phyloP scores from a whole-genome alignment of 2,329 filamentous ascomycete species.

The Ilyonectria destructans region DNA sequence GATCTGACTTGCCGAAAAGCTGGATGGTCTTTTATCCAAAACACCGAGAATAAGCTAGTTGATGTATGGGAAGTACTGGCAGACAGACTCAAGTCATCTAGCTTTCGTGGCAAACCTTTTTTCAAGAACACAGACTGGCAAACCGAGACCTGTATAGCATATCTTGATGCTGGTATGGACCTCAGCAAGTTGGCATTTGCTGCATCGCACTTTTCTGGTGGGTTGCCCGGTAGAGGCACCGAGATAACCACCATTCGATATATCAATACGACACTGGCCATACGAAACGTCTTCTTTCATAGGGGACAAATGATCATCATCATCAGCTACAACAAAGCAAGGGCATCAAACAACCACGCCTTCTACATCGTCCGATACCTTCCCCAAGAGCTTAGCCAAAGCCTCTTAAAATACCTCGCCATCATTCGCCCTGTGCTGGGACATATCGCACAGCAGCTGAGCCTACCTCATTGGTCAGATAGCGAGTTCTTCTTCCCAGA shows the following conservation, averaged over 20 bases:
- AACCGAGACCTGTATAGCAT: slow-evolving; percentile 2
- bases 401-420: slow-evolving; percentile 4
- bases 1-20: slow-evolving; percentile 14
- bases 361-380: slow-evolving; percentile 18
- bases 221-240: too few relatives aligned
- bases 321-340: slow-evolving; percentile 8
- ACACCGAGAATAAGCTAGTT: slow-evolving; percentile 10
- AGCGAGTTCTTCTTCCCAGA: not conserved
- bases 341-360: slow-evolving; percentile 10
- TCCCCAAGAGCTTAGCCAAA: not conserved
- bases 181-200: not conserved
- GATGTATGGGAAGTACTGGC: not conserved
- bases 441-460: not conserved
- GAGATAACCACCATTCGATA: slow-evolving; percentile 7
- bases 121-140: not conserved
- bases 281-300: slow-evolving; percentile 15
- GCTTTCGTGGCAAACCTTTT: slow-evolving; percentile 5
- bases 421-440: not conserved
- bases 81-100: not conserved
- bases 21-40: slow-evolving; percentile 11
- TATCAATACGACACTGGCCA: slow-evolving; percentile 5
- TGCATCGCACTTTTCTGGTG: not conserved
- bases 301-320: slow-evolving; percentile 8
- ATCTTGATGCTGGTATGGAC: slow-evolving; percentile 7
- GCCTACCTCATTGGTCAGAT: too few relatives aligned